Evolutionary conservation across 2,329 filamentous ascomycete genomes (phyloP), one percentile per base, ranked within the genome.

Genomic region (Claviceps digitariae): DNA sequence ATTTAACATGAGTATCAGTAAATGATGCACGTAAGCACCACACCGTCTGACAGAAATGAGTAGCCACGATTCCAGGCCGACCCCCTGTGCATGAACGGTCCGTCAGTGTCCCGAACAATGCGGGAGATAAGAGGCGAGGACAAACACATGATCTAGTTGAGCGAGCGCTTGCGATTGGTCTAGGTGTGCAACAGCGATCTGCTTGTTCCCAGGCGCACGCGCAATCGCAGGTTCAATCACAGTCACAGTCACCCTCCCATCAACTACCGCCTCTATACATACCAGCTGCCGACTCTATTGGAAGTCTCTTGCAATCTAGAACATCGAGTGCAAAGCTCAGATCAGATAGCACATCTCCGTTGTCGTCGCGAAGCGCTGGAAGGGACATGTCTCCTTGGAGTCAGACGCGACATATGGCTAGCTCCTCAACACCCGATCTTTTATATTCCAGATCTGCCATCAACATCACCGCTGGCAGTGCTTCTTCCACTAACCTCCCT

Each of bases 21-120:
- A 13, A 4, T 3, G 1, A 13, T 13, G 34, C 10, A 31, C 27
- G 21, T 6, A 31, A 6, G 7, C 4, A 43, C 41, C n/a, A 9
- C 44, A 47, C 43, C 20, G 20, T 57, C 59, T 66, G 27, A 65
- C 54, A 21, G 7, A 49, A 12, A 34, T 23, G 8, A 29, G 58
- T 27, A 84, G 82, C 83, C 57, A 85, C 83, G 29, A 83, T 86
- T 58, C 83, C 83, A 36, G 82, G 81, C 43, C 75, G 81, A 7
- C 81, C 80, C 53, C 73, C 82, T 36, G 66, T 84, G 27, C 80
- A 84, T 59, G 82, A 84, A 67, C 75, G 81, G 54, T 84, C 81
- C 40, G 76, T 74, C 54, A 83, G 79, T 63, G 78, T 79, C n/a
- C 79, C 81, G 15, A 50, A 54, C 21, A 55, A 59, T 17, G 52